Evolutionary conservation across 805 yeast species (phyloP).

Genomic region (Vanderwaltozyma tropicalis): DNA sequence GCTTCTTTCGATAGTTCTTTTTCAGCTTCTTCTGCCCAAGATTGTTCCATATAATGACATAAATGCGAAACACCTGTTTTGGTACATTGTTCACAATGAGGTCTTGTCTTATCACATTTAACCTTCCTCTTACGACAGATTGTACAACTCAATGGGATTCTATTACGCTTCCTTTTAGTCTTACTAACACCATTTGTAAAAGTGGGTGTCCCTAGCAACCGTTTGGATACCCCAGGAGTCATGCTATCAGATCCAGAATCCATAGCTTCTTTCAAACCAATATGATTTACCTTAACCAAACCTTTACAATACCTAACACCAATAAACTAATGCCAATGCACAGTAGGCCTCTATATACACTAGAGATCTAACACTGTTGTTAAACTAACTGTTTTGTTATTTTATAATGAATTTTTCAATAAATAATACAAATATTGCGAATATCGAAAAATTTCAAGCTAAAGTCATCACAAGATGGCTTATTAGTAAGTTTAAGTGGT

Average conservation of each 20-base stretch:
- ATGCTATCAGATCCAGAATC: neutral
- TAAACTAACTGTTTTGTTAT: no score
- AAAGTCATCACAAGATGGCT: no score
- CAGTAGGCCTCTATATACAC: no score
- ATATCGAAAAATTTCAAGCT: no score
- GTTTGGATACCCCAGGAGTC: neutral
- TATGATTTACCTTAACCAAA: no score
- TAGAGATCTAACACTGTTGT: no score
- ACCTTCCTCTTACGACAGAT: constrained; percentile 42
- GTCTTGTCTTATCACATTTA: constrained; percentile 41
- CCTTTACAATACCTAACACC: no score
- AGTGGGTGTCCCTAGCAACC: neutral
- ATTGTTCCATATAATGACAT: constrained; percentile 47
- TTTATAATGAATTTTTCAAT: no score
- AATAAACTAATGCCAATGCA: no score
- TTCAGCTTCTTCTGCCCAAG: constrained; percentile 47
- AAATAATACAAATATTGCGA: no score
- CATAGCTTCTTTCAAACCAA: neutral
- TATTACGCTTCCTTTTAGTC: constrained; percentile 33
- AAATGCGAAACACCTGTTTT: constrained; percentile 50
- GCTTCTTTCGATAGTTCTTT: constrained; percentile 36
- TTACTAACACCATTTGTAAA: constrained; percentile 2
- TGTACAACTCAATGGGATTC: constrained; percentile 39
- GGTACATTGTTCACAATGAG: constrained; percentile 46
- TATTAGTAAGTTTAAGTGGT: no score